phyloP scores from a whole-genome alignment of 1,284 basidiomycete genomes.

The Serendipita sp. region DNA sequence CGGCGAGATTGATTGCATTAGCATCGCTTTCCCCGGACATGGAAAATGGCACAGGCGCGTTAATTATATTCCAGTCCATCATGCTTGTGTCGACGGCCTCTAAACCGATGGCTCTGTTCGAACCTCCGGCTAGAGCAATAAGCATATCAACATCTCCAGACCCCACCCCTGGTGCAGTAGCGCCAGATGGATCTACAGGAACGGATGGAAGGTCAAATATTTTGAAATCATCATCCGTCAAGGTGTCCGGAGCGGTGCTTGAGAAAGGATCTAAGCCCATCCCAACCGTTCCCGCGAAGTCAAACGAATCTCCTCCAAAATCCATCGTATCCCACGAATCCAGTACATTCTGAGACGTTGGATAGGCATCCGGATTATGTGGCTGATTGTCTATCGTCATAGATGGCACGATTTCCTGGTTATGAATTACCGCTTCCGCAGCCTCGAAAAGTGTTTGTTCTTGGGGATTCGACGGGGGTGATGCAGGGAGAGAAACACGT shows the following conservation, averaged over 20 bases:
- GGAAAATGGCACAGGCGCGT: not conserved
- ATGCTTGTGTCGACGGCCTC: not conserved
- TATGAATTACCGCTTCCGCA: too few species aligned
- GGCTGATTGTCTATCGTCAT: too few species aligned
- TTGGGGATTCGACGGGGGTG: not conserved
- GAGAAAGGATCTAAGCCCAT: not conserved
- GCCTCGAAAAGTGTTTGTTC: not conserved
- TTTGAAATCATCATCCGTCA: conserved; percentile 68
- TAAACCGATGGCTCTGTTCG: not conserved
- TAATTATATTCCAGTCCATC: not conserved
- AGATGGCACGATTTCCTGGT: too few species aligned
- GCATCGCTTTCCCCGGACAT: not conserved
- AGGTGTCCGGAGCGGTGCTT: conserved; percentile 19
- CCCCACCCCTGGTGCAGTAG: not conserved
- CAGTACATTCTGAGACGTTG: not conserved
- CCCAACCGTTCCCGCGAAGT: not conserved
- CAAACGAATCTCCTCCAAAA: conserved; percentile 10
- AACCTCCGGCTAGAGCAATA: not conserved
- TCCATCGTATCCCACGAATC: conserved; percentile 8
- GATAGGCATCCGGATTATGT: not conserved
- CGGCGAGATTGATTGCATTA: not conserved
- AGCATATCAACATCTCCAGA: not conserved
- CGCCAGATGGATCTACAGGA: conserved; percentile 10
- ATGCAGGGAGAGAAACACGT: not conserved
- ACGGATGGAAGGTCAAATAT: conserved; percentile 48